Base-by-base conservation (phyloP, 371 early-diverging fungal species). In the Dinochytrium kinnereticum region DNA sequence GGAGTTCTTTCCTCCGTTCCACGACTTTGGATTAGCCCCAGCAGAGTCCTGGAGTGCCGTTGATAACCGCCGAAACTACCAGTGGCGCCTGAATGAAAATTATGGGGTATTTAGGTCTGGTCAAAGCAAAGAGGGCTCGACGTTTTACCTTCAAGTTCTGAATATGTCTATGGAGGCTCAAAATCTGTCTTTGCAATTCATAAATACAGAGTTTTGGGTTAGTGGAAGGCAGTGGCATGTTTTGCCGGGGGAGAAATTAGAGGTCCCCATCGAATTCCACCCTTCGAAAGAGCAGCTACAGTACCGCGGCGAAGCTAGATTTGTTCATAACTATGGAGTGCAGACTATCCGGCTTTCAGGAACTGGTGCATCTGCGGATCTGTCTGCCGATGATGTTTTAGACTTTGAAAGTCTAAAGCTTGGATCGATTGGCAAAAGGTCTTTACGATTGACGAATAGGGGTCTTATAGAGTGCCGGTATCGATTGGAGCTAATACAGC, bases 311-410 rank as follows among this genome's bases (percentile, higher is more conserved):
- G 85, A 81, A 40, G 87, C 85, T 0, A 37, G 68, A 15, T 87
- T 88, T 67, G 50, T 51, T 1, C 87, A 88, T 73, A 86, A 84
- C 31, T 79, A 81, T 64, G 87, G 87, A 51, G 70, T 59, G 1
- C 51, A 78, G 3, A 50, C 68, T 1, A 73, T 88, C 1, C 66
- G 70, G 0, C 68, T 88, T 13, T 76, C 76, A 1, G 89, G 89
- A 10, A 87, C 83, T 1, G 89, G 89, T 0, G 89, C 86, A 1
- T 80, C 80, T 24, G 87, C 89, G 19, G 86, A 88, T n/a, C 40
- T 88, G 0, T 65, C 76, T 0, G 71, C 78, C 15, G 86, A 83
- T 33, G 79, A 80, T 30, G 15, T 40, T 1, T 28, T 88, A 10
- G 77, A 86, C 70, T 88, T 87, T 76, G 88, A 87, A 1, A 79